phyloP scores from a whole-genome alignment of 306 rosid species.

The Sindora glabra region DNA sequence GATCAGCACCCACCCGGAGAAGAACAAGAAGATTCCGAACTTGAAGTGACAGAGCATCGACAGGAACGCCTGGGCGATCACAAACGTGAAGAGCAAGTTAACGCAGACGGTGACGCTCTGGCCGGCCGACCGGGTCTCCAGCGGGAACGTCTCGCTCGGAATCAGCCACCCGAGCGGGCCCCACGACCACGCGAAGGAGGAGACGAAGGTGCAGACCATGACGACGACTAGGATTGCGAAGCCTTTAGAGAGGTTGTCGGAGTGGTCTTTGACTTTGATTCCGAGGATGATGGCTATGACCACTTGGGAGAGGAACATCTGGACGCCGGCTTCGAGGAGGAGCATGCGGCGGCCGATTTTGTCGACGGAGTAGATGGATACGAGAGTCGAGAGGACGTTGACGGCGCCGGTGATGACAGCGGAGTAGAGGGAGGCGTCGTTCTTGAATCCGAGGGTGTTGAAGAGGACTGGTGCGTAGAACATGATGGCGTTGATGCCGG shows the following conservation, averaged over 20 bases:
- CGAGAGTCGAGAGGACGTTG: slow-evolving; percentile 53
- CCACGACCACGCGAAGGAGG: slow-evolving; percentile 92
- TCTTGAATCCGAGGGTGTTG: slow-evolving; percentile 55
- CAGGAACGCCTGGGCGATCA: slow-evolving; percentile 73
- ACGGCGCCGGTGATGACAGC: slow-evolving; percentile 73
- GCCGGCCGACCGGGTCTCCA: slow-evolving; percentile 80
- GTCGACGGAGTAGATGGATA: slow-evolving; percentile 70
- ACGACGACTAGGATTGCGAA: slow-evolving; percentile 51
- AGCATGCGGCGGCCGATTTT: slow-evolving; percentile 56
- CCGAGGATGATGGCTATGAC: slow-evolving; percentile 57
- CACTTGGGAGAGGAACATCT: slow-evolving; percentile 68
- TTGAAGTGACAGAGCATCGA: slow-evolving; percentile 75
- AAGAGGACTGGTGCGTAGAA: slow-evolving; percentile 81
- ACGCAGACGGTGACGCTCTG: slow-evolving; percentile 66
- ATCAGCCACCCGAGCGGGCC: slow-evolving; percentile 83
- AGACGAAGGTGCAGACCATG: slow-evolving; percentile 60
- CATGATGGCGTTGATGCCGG: slow-evolving; percentile 95
- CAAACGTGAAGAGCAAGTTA: slow-evolving; percentile 67
- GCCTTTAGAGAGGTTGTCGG: slow-evolving; percentile 18
- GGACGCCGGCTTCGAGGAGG: slow-evolving; percentile 65
- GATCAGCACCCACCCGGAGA: slow-evolving; percentile 62
- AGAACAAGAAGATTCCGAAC: slow-evolving; percentile 76
- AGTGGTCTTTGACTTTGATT: slow-evolving; percentile 41
- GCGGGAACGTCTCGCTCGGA: slow-evolving; percentile 78
- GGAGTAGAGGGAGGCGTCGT: slow-evolving; percentile 67